Conservation (phyloP, 2,329 filamentous ascomycete species). For the Ploettnerulaceae sp. region DNA sequence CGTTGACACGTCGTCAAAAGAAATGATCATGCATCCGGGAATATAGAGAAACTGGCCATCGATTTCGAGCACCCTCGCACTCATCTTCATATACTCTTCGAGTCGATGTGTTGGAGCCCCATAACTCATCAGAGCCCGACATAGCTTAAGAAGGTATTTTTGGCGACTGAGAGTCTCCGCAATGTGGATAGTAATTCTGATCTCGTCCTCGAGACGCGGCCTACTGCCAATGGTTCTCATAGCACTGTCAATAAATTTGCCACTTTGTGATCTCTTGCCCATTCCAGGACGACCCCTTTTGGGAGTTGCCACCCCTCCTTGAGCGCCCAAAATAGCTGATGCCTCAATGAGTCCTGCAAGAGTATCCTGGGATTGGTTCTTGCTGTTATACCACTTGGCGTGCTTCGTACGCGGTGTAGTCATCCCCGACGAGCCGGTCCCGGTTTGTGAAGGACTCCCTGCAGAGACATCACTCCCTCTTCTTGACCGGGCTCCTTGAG, state of each 20-base stretch:
- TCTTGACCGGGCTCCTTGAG: constrained; percentile 32
- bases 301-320: constrained; percentile 41
- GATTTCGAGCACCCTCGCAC: constrained; percentile 80
- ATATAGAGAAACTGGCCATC: constrained; percentile 87
- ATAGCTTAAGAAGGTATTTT: constrained; percentile 78
- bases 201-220: constrained; percentile 35
- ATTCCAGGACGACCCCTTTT: constrained; percentile 27
- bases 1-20: constrained; percentile 70
- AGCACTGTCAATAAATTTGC: constrained; percentile 23
- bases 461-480: constrained; percentile 31
- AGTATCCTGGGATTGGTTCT: constrained; percentile 41
- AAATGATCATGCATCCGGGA: constrained; percentile 90
- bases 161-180: constrained; percentile 72
- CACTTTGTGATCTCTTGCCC: constrained; percentile 27
- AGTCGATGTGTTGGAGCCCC: constrained; percentile 87
- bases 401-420: constrained; percentile 31
- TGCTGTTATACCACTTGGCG: constrained; percentile 37
- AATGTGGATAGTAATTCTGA: constrained; percentile 53
- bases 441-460: constrained; percentile 31
- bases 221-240: constrained; percentile 21
- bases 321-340: constrained; percentile 47
- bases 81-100: constrained; percentile 90
- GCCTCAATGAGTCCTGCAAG: constrained; percentile 50
- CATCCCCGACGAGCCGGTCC: constrained; percentile 36
- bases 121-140: constrained; percentile 81